Evolutionary conservation across 2,329 filamentous ascomycete genomes (phyloP).

Genomic region (Aspergillus phoenicis): DNA sequence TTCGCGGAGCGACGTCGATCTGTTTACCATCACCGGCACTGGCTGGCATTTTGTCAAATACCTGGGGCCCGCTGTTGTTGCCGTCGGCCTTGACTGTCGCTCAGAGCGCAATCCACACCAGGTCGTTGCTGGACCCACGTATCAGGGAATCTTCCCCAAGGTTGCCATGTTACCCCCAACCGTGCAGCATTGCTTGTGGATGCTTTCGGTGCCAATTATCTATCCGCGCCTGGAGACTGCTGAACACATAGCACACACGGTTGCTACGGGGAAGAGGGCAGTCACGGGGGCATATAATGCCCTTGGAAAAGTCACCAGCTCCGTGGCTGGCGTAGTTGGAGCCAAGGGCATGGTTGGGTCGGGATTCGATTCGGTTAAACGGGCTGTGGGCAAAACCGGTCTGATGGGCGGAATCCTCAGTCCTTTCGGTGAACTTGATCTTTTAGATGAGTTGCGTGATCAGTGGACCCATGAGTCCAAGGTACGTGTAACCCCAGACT

Average conservation of each 20-base stretch:
- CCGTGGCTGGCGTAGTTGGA: constrained; percentile 91
- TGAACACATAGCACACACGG: constrained; percentile 85
- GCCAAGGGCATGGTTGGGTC: constrained; percentile 90
- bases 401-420: constrained; percentile 95
- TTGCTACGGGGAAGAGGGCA: constrained; percentile 93
- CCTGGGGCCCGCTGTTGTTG: constrained; percentile 84
- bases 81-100: constrained; percentile 86
- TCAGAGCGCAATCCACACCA: constrained; percentile 88
- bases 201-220: constrained; percentile 85
- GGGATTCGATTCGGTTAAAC: constrained; percentile 93
- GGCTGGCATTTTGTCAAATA: constrained; percentile 99
- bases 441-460: constrained; percentile 91
- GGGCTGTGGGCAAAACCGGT: constrained; percentile 90
- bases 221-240: constrained; percentile 91
- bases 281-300: constrained; percentile 97
- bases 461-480: constrained; percentile 99
- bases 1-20: constrained; percentile 80
- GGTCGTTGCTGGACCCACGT: constrained; percentile 93
- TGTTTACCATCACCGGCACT: constrained; percentile 95
- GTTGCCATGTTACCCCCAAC: constrained; percentile 85
- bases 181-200: constrained; percentile 96
- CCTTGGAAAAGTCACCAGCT: constrained; percentile 90
- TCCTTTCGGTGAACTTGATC: constrained; percentile 93
- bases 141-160: constrained; percentile 96
- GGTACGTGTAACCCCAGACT: constrained; percentile 32